Evolutionary conservation across 176 grass and related monocot genomes (phyloP).

Genomic region (Zea luxurians): DNA sequence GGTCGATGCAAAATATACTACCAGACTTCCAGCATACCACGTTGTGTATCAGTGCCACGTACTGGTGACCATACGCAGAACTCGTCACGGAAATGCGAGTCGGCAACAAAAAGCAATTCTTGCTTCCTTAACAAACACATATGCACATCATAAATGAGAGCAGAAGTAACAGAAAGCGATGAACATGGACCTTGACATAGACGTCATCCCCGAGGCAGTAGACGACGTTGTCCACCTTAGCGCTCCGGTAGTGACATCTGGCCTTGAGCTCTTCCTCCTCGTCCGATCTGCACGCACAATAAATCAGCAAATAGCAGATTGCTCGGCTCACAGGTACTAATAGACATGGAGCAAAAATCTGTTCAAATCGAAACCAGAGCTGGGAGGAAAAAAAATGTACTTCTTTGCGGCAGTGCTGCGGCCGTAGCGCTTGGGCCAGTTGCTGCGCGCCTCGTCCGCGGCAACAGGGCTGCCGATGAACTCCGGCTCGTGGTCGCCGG

Average conservation of each 20-base stretch:
- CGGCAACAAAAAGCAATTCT: not conserved
- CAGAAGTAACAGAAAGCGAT: not conserved
- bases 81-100: not conserved
- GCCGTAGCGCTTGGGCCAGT: conserved; percentile 67
- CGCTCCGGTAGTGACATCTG: conserved; percentile 46
- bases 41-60: not conserved
- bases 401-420: not conserved
- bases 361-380: not conserved
- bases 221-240: conserved; percentile 48
- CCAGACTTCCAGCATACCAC: not conserved
- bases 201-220: conserved; percentile 60
- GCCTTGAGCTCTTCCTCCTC: conserved; percentile 39
- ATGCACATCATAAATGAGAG: not conserved
- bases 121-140: not conserved
- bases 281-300: conserved; percentile 22
- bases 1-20: not conserved
- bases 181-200: conserved; percentile 54
- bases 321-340: not conserved
- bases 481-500: conserved; percentile 6
- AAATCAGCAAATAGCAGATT: not conserved
- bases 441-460: conserved; percentile 39
- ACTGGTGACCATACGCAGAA: not conserved
- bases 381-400: not conserved
- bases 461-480: conserved; percentile 50
- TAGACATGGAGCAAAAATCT: not conserved